Evolutionary conservation across 176 grass and related monocot species (phyloP), one percentile per base, ranked within the genome.

Genomic region (sorghum (Sorghum bicolor)): DNA sequence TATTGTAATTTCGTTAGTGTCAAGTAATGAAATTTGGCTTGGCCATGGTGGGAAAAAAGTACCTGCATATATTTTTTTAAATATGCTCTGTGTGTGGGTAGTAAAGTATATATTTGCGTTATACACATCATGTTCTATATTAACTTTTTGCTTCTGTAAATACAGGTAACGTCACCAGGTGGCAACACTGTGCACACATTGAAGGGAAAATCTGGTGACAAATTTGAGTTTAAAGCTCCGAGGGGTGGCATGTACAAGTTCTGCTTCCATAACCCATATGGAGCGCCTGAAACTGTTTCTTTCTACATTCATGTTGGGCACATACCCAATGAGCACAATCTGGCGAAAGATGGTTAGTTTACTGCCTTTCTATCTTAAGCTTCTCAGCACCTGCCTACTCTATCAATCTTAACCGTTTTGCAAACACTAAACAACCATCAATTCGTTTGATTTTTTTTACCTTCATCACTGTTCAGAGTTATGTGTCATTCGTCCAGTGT

Each of bases 241-340:
- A 90, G 89, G 74, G 91, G 91, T 87, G 96, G 96, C 79, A 94
- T 96, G 93, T 94, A 99, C 76, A 99, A 99, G 64, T 99, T 99
- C 43, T 99, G 96, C 78, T 99, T 99, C 83, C 91, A 96, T 76
- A 99, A 99, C 88, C 87, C 93, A 37, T 90, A 96, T 65, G 91
- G 93, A 47, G 83, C 93, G 55, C 96, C 96, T 53, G 96, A 99
- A 86, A 99, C 96, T 14, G 91, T 99, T 79, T 99, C 96, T 40
- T 99, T 99, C 80, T 96, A 99, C 85, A 96, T 99, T 76, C 96
- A 99, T 80, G 93, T 99, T 31, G 96, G 96, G 17, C 96, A 99
- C 89, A 99, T 99, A 78, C 96, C 96, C 38, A 96, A 96, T 53
- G 96, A 99, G 83, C 96, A 99, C 63, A 87, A 96, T 83, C 77